phyloP scores from a whole-genome alignment of 2,329 filamentous ascomycete genomes.

The Bimuria novae-zelandiae region DNA sequence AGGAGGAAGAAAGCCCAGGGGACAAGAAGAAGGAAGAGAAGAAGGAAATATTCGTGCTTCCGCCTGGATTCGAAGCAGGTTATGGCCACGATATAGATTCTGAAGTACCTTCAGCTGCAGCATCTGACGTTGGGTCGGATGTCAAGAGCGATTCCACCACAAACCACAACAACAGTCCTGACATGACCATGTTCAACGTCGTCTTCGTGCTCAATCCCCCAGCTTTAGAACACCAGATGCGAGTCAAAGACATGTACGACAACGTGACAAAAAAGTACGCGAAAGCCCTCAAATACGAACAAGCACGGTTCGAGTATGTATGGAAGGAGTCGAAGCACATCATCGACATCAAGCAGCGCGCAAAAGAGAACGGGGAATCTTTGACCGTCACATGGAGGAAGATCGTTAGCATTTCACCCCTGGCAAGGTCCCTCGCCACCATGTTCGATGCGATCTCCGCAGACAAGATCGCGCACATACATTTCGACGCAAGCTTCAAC shows the following conservation, averaged over 20 bases:
- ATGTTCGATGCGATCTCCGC: slow-evolving; percentile 80
- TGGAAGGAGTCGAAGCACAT: slow-evolving; percentile 89
- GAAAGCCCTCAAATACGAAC: slow-evolving; percentile 89
- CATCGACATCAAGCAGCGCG: slow-evolving; percentile 78
- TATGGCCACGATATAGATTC: slow-evolving; percentile 46
- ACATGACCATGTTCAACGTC: slow-evolving; percentile 98
- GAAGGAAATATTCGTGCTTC: slow-evolving; percentile 37
- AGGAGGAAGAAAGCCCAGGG: slow-evolving; percentile 16
- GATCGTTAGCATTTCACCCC: slow-evolving; percentile 72
- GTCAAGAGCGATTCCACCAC: slow-evolving; percentile 47
- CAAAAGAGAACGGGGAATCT: slow-evolving; percentile 68
- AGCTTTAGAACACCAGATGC: slow-evolving; percentile 72
- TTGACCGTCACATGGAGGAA: slow-evolving; percentile 72
- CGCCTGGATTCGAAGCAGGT: slow-evolving; percentile 45
- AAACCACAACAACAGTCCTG: slow-evolving; percentile 58
- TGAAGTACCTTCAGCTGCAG: slow-evolving; percentile 33
- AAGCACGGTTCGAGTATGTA: slow-evolving; percentile 87
- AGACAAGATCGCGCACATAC: slow-evolving; percentile 83
- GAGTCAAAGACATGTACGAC: slow-evolving; percentile 79
- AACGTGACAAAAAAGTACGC: slow-evolving; percentile 92
- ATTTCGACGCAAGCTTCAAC: slow-evolving; percentile 67
- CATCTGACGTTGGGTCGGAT: slow-evolving; percentile 46
- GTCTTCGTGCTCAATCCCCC: slow-evolving; percentile 88
- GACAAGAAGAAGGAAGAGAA: slow-evolving; percentile 9
- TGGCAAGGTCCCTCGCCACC: slow-evolving; percentile 81